Evolutionary conservation across 306 rosid genomes (phyloP), one percentile per base, ranked within the genome.

Genomic region (Dryas octopetala): DNA sequence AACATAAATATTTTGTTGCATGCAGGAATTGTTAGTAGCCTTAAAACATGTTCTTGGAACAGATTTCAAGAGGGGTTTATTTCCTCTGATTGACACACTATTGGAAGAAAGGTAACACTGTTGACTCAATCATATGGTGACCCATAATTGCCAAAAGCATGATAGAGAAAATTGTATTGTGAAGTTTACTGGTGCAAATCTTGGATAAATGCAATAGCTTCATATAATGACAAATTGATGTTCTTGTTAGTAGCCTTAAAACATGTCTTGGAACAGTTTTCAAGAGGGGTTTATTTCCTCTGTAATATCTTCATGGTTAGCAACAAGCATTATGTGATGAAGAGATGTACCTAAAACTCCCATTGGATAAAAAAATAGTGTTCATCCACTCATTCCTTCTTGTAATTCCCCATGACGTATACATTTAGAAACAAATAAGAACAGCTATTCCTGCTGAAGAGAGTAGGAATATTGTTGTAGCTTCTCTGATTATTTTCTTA

Each of bases 201-300:
- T 19, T 71, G 50, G 19, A 41, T 71, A 5, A 43, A 58, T 55
- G 65, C 75, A n/a, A n/a, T 19, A 70, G 54, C 64, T 17, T 41
- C 16, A 54, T 54, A 54, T 54, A 11, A 71, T 70, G 59, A n/a
- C 4, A 40, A 44, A 54, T 12, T 11, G 0, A 41, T 17, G 5
- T 54, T 70, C 53, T 55, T 11, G 69, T 85, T 96, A 74, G 94
- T 96, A 52, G 92, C 99, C 62, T 87, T 92, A 76, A 96, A 96
- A 82, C 99, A 92, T 88, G 98, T 96, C 99, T 96, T 77, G 99
- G 99, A 83, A 92, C 98, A 7, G 99, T 92, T 85, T 92, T 91
- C 81, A 90, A 96, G 85, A 88, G 98, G 85, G 99, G 99, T 54
- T 90, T 96, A 83, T 96, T 96, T 92, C 99, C 99, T 50, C 78